Evolutionary conservation across 2,329 filamentous ascomycete genomes (phyloP), one percentile per base, ranked within the genome.

Genomic region (Neoarthrinium moseri): DNA sequence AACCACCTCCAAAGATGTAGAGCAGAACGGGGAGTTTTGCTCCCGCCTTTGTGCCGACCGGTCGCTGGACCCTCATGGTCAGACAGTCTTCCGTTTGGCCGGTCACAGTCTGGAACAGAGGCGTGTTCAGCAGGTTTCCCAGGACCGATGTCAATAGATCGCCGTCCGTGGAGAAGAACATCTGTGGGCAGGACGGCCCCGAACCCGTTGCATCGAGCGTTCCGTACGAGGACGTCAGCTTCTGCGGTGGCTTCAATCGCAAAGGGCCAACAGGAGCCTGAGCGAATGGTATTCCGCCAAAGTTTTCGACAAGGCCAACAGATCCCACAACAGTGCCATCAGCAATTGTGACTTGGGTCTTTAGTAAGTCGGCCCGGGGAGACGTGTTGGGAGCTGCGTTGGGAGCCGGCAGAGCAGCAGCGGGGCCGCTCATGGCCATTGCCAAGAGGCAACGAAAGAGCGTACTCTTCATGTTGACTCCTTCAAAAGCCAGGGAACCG

Each of bases 281-380:
- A 2, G 87, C 87, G 58, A 83, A 94, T 3, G 87, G 88, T 46
- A 94, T 89, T 18, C 84, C 87, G 45, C 78, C 81, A 69, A 89
- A 91, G 21, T 73, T 79, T 47, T 92, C 87, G 17, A 89, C 74
- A 12, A 47, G 51, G 33, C 51, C 47, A 1, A 48, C 7, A 2
- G 54, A 53, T n/a, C 62, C 62, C 15, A 63, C 48, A 13, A 64
- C 45, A 7, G 60, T 63, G 7, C 62, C 62, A 22, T 55, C 58
- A 8, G 58, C 47, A 13, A 51, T 56, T 29, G 50, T 38, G 11
- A 64, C 53, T n/a, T 60, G 58, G 13, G 53, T 47, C n/a, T 50
- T 56, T 6, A 45, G 39, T 20, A 49, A 37, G 26, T 29, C 45
- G 47, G 56, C 52, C 34, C 57, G 54, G 2, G 57, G 46, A 5